Evolutionary conservation across 2,329 filamentous ascomycete species (phyloP).

Genomic region (Fusarium sp.): DNA sequence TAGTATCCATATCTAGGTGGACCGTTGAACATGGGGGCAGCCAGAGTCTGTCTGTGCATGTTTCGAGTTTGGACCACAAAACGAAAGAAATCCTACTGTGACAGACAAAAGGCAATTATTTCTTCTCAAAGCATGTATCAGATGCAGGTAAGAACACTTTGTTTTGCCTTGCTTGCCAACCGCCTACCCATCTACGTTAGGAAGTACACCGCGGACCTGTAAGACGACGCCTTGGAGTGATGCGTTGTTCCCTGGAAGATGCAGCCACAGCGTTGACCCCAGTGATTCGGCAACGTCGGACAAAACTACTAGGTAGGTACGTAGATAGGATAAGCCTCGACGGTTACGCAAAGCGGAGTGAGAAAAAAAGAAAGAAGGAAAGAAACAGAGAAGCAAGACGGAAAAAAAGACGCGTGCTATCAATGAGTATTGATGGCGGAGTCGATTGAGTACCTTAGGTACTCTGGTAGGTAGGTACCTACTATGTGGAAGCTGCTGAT

Average conservation of each 20-base stretch:
- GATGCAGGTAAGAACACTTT: background rate
- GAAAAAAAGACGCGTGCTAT: background rate
- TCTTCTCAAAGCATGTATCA: background rate
- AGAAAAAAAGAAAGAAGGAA: background rate
- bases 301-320: background rate
- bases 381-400: background rate
- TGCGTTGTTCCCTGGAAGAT: background rate
- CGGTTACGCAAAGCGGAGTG: background rate
- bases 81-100: background rate
- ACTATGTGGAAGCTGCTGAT: background rate
- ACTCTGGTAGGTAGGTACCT: too few species aligned
- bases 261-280: constrained; percentile 9
- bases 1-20: background rate
- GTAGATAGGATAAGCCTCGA: background rate
- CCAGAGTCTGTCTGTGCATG: constrained; percentile 1
- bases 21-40: background rate
- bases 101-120: background rate
- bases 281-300: constrained; percentile 24
- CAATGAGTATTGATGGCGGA: constrained; percentile 3
- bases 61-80: background rate
- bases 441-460: background rate
- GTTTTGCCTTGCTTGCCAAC: background rate
- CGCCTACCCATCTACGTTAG: background rate
- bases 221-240: background rate
- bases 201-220: background rate